These are phyloP conservation scores for Thermoascus crustaceus DNA, from an alignment of 2,329 filamentous ascomycete species.

Conservation along the genomic window DNA sequence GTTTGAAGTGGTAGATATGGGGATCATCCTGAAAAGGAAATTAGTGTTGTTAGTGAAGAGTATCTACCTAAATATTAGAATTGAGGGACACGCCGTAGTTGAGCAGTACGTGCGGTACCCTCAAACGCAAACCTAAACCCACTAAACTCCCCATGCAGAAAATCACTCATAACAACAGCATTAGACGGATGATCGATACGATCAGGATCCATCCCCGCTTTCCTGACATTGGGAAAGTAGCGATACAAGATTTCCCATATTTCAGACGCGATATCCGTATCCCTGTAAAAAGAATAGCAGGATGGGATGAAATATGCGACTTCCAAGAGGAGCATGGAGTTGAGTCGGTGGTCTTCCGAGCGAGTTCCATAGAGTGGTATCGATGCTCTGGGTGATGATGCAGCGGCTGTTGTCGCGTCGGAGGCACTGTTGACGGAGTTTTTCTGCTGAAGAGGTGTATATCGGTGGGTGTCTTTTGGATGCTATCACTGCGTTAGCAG, in stretches of 20 bases:
- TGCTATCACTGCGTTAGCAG: not conserved
- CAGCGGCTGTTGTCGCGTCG: not conserved
- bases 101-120: not conserved
- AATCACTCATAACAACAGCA: not conserved
- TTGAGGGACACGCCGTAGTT: no score
- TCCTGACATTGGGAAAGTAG: not conserved
- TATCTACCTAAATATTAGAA: no score
- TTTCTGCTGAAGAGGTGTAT: not conserved
- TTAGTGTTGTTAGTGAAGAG: not conserved
- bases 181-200: not conserved
- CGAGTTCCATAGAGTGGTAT: not conserved
- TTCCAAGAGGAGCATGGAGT: not conserved
- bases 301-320: not conserved
- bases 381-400: not conserved
- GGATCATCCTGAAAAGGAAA: not conserved
- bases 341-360: not conserved
- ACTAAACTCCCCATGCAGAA: not conserved
- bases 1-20: not conserved
- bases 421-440: not conserved
- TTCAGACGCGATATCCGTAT: not conserved
- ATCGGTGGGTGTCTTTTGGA: not conserved
- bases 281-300: not conserved
- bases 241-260: not conserved
- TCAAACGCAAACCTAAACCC: not conserved
- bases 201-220: not conserved